These are phyloP conservation scores for Ceratopteris richardii DNA, from an alignment of 75 land plant genomes.

Conservation along the genomic window DNA sequence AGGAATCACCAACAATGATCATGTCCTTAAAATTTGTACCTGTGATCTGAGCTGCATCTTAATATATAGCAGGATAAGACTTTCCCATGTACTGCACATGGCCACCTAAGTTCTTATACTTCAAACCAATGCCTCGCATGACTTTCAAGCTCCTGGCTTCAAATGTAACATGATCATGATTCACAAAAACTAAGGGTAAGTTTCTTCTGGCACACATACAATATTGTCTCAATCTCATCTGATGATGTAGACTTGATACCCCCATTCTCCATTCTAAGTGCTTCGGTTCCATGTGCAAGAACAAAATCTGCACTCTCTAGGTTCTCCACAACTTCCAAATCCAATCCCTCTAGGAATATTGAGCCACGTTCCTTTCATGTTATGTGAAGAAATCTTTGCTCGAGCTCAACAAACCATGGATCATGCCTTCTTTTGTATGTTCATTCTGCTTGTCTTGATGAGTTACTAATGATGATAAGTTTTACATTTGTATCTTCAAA, in stretches of 20 bases:
- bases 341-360: slow-evolving; percentile 82
- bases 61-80: slow-evolving; percentile 68
- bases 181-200: slow-evolving; percentile 81
- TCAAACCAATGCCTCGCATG: slow-evolving; percentile 77
- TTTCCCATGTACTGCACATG: slow-evolving; percentile 93
- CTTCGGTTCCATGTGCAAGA: slow-evolving; percentile 73
- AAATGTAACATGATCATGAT: slow-evolving; percentile 88
- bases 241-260: slow-evolving; percentile 27
- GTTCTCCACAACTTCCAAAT: slow-evolving; percentile 50
- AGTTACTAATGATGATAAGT: slow-evolving; percentile 69
- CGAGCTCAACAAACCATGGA: slow-evolving; percentile 65
- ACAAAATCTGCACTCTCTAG: slow-evolving; percentile 69
- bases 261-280: slow-evolving; percentile 47
- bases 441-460: slow-evolving; percentile 57
- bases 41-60: slow-evolving; percentile 46
- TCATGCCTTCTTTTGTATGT: slow-evolving; percentile 75
- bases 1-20: slow-evolving; percentile 81
- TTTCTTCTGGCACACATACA: slow-evolving; percentile 38
- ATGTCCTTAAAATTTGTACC: slow-evolving; percentile 43
- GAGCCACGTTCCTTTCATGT: slow-evolving; percentile 86
- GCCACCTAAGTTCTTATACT: slow-evolving; percentile 75
- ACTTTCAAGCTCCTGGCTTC: slow-evolving; percentile 72
- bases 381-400: slow-evolving; percentile 68
- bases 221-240: slow-evolving; percentile 50
- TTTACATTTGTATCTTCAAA: too few species aligned